These are phyloP conservation scores for Verruconis gallopava DNA, from an alignment of 2,329 filamentous ascomycete genomes.

Conservation along the genomic window DNA sequence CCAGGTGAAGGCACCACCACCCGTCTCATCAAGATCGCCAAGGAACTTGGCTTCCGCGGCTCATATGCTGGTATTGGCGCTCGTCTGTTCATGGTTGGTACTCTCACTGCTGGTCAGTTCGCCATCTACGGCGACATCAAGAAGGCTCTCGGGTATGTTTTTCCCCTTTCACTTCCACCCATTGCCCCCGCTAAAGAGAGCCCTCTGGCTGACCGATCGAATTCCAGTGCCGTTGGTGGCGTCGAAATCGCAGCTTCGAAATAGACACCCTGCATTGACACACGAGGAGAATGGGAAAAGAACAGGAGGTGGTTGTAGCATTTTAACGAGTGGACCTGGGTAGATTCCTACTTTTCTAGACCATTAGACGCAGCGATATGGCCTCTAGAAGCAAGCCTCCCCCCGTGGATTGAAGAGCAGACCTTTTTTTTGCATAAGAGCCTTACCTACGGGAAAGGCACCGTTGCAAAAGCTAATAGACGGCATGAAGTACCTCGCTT, in stretches of 20 bases:
- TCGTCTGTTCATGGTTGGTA: slow-evolving; percentile 51
- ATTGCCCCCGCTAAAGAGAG: too few relatives aligned
- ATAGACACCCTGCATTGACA: slow-evolving; percentile 16
- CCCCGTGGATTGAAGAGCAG: too few relatives aligned
- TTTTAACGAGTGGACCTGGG: too few relatives aligned
- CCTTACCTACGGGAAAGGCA: too few relatives aligned
- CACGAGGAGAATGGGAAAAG: background rate
- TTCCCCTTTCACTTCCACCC: too few relatives aligned
- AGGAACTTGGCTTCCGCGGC: slow-evolving; percentile 69
- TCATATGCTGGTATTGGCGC: slow-evolving; percentile 73
- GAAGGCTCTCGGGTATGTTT: slow-evolving; percentile 30
- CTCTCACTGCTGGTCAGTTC: slow-evolving; percentile 60
- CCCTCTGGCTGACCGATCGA: background rate
- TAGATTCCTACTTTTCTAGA: too few relatives aligned
- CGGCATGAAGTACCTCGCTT: too few relatives aligned
- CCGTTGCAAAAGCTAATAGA: too few relatives aligned
- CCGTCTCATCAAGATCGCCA: slow-evolving; percentile 77
- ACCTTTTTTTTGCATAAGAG: too few relatives aligned
- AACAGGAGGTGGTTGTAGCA: too few relatives aligned
- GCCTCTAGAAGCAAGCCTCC: too few relatives aligned
- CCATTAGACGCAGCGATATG: too few relatives aligned
- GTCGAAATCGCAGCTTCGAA: slow-evolving; percentile 47
- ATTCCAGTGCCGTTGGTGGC: slow-evolving; percentile 49
- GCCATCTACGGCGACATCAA: slow-evolving; percentile 76
- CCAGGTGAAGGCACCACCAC: slow-evolving; percentile 72